Conservation (phyloP, 768 basidiomycete genomes). For the Udeniomyces megalosporus region DNA sequence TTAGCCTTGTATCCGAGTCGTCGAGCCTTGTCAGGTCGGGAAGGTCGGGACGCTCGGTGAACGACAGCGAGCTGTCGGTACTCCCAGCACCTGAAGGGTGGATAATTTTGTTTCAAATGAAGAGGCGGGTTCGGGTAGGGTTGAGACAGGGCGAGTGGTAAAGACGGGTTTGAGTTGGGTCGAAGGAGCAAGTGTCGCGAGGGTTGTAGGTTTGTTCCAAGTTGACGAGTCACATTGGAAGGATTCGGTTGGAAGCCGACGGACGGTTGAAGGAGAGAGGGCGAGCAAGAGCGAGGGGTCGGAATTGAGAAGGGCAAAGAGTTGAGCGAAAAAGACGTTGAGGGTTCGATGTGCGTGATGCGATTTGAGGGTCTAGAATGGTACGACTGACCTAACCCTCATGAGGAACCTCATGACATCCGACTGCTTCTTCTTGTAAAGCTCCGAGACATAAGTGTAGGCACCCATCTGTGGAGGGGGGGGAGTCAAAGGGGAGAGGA, state of each 20-base stretch:
- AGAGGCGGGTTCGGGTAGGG: not conserved
- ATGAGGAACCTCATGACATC: slow-evolving; percentile 13
- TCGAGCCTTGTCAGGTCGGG: slow-evolving; percentile 97
- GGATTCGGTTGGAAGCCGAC: no score
- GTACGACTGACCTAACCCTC: slow-evolving; percentile 11
- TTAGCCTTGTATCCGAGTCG: slow-evolving; percentile 99
- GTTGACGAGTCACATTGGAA: no score
- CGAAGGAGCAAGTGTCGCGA: not conserved
- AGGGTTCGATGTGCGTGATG: no score
- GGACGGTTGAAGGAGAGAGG: no score
- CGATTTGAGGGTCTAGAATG: no score
- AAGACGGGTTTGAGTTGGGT: not conserved
- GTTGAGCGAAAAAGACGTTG: not conserved
- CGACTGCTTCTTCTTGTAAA: slow-evolving; percentile 63
- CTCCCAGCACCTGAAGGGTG: slow-evolving; percentile 79
- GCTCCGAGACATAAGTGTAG: slow-evolving; percentile 64
- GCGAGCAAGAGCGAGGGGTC: no score
- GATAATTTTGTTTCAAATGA: no score
- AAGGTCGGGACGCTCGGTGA: slow-evolving; percentile 93
- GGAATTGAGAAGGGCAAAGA: not conserved
- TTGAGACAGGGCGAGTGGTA: not conserved
- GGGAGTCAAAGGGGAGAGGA: no score
- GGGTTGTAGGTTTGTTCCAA: not conserved
- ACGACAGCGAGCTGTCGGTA: slow-evolving; percentile 96
- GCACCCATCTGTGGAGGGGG: slow-evolving; percentile 6